Evolutionary conservation across 75 land plant genomes (phyloP).

Genomic region (Selaginella tamariscina): DNA sequence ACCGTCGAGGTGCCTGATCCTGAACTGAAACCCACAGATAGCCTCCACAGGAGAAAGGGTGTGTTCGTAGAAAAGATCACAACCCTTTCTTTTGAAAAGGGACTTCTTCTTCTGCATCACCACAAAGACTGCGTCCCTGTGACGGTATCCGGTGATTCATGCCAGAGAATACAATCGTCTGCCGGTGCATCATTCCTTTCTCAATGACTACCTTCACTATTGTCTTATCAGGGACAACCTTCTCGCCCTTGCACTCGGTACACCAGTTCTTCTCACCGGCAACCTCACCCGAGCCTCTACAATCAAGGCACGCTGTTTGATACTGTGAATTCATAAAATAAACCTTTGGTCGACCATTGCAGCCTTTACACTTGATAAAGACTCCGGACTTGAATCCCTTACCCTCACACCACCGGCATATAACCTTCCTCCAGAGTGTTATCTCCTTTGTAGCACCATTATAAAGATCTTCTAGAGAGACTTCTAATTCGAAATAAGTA

Average conservation of each 20-base stretch:
- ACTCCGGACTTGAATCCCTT: constrained; percentile 81
- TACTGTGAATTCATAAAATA: constrained; percentile 77
- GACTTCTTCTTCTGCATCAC: background rate
- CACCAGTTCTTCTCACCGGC: constrained; percentile 60
- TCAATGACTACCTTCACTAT: constrained; percentile 69
- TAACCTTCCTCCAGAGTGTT: constrained; percentile 52
- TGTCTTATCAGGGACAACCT: constrained; percentile 86
- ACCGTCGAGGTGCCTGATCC: background rate
- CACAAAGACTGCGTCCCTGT: background rate
- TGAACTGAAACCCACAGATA: background rate
- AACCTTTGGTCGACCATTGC: constrained; percentile 65
- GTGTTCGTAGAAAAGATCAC: background rate
- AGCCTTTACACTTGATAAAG: constrained; percentile 45
- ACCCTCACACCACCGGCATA: constrained; percentile 73
- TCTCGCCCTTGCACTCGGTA: constrained; percentile 76
- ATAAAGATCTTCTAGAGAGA: too few relatives aligned
- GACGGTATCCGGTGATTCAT: background rate
- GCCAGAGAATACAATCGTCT: constrained; percentile 77
- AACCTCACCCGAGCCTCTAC: constrained; percentile 52
- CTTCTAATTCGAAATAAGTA: too few relatives aligned
- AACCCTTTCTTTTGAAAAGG: background rate
- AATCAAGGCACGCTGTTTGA: constrained; percentile 69
- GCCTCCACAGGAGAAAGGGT: background rate
- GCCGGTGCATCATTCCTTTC: constrained; percentile 86
- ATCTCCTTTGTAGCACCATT: too few relatives aligned